Conservation (phyloP, 2,329 filamentous ascomycete genomes). For the Harringtonia lauricola region DNA sequence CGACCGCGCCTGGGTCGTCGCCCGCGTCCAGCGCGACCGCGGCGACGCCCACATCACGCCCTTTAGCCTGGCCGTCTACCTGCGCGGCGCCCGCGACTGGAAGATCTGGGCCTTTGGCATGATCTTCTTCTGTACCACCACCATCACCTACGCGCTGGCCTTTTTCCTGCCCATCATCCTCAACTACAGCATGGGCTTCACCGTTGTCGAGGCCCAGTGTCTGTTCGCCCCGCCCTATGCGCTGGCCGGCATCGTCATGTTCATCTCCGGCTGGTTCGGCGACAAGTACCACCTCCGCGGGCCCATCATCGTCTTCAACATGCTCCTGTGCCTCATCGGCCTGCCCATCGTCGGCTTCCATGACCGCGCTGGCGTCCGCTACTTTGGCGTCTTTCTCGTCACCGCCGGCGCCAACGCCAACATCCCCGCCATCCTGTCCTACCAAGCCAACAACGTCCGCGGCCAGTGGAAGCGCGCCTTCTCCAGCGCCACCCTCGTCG, state of each 20-base stretch:
- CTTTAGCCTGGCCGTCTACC: conserved; percentile 36
- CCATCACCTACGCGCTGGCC: conserved; percentile 62
- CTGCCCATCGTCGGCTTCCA: conserved; percentile 64
- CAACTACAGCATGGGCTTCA: conserved; percentile 49
- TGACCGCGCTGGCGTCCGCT: conserved; percentile 42
- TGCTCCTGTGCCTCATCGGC: conserved; percentile 44
- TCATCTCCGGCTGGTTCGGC: conserved; percentile 46
- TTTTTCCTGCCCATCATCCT: conserved; percentile 76
- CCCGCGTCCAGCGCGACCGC: conserved; percentile 44
- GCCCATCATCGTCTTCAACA: conserved; percentile 53
- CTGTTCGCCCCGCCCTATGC: conserved; percentile 60
- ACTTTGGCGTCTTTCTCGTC: conserved; percentile 67
- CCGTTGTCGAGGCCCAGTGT: conserved; percentile 52
- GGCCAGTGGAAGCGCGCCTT: conserved; percentile 85
- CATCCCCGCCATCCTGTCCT: conserved; percentile 62
- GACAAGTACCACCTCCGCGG: conserved; percentile 58
- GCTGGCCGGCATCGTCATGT: conserved; percentile 54
- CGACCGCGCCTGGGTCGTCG: conserved; percentile 42
- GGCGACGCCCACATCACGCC: conserved; percentile 42
- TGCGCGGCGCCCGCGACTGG: conserved; percentile 35
- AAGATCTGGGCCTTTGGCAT: conserved; percentile 53
- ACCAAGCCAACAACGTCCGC: conserved; percentile 80
- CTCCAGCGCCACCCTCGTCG: conserved; percentile 64
- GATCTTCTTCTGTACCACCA: conserved; percentile 56
- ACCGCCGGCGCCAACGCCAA: conserved; percentile 70